phyloP scores from a whole-genome alignment of 371 early-diverging fungal genomes.

The Rhizopus arrhizus region DNA sequence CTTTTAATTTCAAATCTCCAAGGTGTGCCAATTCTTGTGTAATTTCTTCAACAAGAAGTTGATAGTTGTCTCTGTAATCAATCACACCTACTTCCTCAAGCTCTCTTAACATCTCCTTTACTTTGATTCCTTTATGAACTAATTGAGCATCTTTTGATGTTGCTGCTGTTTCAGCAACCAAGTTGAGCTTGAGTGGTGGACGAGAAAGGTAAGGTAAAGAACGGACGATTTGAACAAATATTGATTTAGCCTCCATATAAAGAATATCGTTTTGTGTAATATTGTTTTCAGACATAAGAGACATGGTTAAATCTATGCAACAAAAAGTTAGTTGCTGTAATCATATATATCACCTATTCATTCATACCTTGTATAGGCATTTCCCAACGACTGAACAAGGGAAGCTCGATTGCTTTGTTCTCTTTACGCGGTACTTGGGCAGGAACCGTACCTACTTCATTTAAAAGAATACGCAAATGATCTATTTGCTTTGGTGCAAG shows the following conservation, averaged over 20 bases:
- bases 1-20: constrained; percentile 78
- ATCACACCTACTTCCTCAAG: constrained; percentile 71
- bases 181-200: constrained; percentile 55
- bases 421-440: constrained; percentile 78
- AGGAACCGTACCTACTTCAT: constrained; percentile 73
- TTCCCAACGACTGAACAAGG: constrained; percentile 90
- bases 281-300: constrained; percentile 66
- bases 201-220: constrained; percentile 61
- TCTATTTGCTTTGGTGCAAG: constrained; percentile 78
- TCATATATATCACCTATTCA: too few relatives aligned
- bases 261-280: constrained; percentile 85
- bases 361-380: constrained; percentile 59
- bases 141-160: constrained; percentile 78
- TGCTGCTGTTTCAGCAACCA: constrained; percentile 78
- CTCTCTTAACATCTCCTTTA: constrained; percentile 79
- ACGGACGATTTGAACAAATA: constrained; percentile 87
- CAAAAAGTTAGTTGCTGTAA: not conserved
- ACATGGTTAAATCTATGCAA: constrained; percentile 41
- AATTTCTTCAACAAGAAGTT: constrained; percentile 81
- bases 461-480: constrained; percentile 75
- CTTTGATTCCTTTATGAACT: constrained; percentile 86
- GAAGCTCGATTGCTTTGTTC: constrained; percentile 78
- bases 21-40: constrained; percentile 78
- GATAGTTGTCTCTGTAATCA: constrained; percentile 65
- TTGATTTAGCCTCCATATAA: constrained; percentile 89